Conservation (phyloP, 2,329 filamentous ascomycete species). For the Alternaria sp. region DNA sequence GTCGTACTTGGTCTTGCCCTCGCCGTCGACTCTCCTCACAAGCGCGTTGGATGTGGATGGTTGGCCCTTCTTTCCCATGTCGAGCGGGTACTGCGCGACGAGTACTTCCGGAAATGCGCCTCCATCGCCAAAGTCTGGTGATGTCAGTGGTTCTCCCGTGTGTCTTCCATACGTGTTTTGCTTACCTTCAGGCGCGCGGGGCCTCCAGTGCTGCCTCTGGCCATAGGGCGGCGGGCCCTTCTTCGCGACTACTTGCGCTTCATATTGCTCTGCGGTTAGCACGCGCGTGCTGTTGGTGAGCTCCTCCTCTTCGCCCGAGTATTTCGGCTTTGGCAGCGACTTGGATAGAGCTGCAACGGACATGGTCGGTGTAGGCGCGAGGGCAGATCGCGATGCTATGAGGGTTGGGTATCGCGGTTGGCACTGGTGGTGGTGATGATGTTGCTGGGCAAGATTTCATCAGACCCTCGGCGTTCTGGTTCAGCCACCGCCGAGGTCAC, state of each 20-base stretch:
- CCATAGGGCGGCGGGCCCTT: conserved; percentile 89
- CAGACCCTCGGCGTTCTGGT: conserved; percentile 1
- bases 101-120: conserved; percentile 94
- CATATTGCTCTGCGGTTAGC: conserved; percentile 77
- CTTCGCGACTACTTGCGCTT: conserved; percentile 79
- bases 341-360: conserved; percentile 70
- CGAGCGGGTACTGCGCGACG: conserved; percentile 92
- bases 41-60: conserved; percentile 76
- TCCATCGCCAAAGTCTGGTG: conserved; percentile 84
- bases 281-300: conserved; percentile 81
- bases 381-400: neutral
- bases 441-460: conserved; percentile 14
- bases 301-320: conserved; percentile 88
- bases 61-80: conserved; percentile 82
- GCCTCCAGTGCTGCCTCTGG: conserved; percentile 87
- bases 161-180: neutral
- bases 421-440: conserved; percentile 2
- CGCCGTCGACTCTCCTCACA: conserved; percentile 86
- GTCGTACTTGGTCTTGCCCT: conserved; percentile 96
- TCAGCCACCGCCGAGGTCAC: conserved; percentile 17
- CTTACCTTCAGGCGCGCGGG: conserved; percentile 71
- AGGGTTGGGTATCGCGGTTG: neutral
- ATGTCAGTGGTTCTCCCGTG: neutral
- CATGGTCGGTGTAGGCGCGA: conserved; percentile 28
- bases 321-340: conserved; percentile 87